These are phyloP conservation scores for Tetrapisispora arboricola DNA, from an alignment of 805 yeast genomes.

Conservation along the genomic window DNA sequence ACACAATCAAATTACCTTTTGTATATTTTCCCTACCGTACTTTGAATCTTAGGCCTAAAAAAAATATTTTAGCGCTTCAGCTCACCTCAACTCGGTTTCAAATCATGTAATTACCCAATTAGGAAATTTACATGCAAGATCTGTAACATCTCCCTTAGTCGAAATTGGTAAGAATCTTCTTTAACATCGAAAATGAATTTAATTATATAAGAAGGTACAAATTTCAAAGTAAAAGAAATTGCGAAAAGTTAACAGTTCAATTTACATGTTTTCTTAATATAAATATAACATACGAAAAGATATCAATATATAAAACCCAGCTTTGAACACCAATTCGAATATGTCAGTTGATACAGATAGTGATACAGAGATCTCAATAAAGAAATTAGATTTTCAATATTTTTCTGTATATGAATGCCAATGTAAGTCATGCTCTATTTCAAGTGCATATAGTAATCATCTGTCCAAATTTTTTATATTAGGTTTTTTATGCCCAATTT, in stretches of 20 bases:
- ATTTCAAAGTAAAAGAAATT: too few relatives aligned
- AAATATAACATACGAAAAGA: too few relatives aligned
- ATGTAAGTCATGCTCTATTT: conserved; percentile 16
- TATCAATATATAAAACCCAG: too few relatives aligned
- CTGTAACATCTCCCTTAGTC: neutral
- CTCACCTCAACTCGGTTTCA: conserved; percentile 2
- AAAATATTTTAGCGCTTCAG: neutral
- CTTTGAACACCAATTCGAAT: too few relatives aligned
- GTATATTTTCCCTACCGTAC: neutral
- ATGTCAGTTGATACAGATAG: too few relatives aligned
- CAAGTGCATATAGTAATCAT: conserved; percentile 2
- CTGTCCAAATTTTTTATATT: conserved; percentile 11
- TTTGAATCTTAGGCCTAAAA: too few relatives aligned
- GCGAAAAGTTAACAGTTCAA: too few relatives aligned
- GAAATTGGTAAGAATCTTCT: too few relatives aligned
- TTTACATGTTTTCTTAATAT: too few relatives aligned
- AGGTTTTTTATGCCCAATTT: conserved; percentile 19
- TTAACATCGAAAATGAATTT: neutral
- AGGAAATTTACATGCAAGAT: conserved; percentile 5
- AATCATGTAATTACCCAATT: conserved; percentile 8
- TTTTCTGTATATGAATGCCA: conserved; percentile 10
- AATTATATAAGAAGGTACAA: neutral
- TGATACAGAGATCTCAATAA: neutral
- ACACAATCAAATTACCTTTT: too few relatives aligned
- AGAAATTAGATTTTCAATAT: neutral